Evolutionary conservation across 2,329 filamentous ascomycete species (phyloP), one percentile per base, ranked within the genome.

Genomic region (Penicillium sp.): DNA sequence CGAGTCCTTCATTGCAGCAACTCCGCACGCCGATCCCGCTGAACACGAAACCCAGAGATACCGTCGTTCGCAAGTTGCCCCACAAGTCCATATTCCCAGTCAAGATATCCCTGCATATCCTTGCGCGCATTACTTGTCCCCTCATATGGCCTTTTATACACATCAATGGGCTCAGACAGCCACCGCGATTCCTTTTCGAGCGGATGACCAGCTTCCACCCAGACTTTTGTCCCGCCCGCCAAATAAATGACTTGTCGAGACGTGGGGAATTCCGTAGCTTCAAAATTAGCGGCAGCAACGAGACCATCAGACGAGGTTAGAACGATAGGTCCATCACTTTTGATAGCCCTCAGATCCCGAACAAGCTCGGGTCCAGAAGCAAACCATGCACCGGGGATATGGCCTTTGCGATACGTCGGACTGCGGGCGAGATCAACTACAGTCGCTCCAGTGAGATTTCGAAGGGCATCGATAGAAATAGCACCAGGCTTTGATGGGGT

Each of bases 121-220:
- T 70, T 62, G 18, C 61, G 52, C 7, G 63, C 62, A 18, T 69
- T 69, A 23, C 58, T 63, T 2, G 66, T 69, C 2, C 69, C 69
- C 56, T 71, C 69, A 31, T 71, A 71, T 4, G 69, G 69, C 23
- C 69, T 53, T 46, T 69, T 68, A 51, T 71, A 70, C n/a, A 71
- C 63, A 31, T 71, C 69, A 23, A 69, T 68, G 2, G 69, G 67
- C 41, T 67, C 53, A 11, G 68, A 70, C 18, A 71, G 58, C 65
- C 67, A 70, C 2, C 62, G 62, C 2, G 54, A 29, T 29, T 69
- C 66, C 2, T 61, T 67, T 52, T 70, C 68, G 2, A 69, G 49
- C 2, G 56, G 4, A 45, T 58, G 35, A 1, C 59, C 66, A 4
- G 60, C 54, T 22, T 56, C 60, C 22, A 55, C 49, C 68, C 68